Evolutionary conservation across 2,329 filamentous ascomycete species (phyloP).

Genomic region (Aspergillus neotritici): DNA sequence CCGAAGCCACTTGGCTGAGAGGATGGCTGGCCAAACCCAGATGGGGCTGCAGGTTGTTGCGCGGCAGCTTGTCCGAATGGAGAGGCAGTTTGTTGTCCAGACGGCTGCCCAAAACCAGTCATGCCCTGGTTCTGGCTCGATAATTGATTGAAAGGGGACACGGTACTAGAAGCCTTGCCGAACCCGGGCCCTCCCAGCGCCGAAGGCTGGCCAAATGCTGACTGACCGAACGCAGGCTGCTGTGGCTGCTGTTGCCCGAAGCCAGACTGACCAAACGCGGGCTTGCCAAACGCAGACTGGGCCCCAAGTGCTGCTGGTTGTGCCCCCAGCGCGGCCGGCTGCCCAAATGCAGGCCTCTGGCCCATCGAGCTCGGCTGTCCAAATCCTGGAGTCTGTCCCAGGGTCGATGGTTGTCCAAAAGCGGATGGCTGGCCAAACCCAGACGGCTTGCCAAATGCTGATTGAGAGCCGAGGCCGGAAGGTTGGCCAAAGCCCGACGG

Average conservation of each 20-base stretch:
- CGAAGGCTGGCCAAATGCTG: constrained; percentile 23
- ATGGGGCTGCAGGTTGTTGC: constrained; percentile 28
- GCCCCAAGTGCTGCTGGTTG: constrained; percentile 25
- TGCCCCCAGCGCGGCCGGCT: constrained; percentile 28
- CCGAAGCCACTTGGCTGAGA: constrained; percentile 27
- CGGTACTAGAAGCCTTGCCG: constrained; percentile 28
- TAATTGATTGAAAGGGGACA: constrained; percentile 43
- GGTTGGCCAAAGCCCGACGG: constrained; percentile 25
- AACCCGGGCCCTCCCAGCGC: constrained; percentile 25
- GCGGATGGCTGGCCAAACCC: constrained; percentile 25
- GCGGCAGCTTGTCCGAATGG: constrained; percentile 32
- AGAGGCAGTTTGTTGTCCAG: constrained; percentile 11
- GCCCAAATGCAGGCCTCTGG: constrained; percentile 37
- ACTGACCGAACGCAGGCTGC: constrained; percentile 30
- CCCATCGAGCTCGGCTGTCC: constrained; percentile 20
- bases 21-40: constrained; percentile 25
- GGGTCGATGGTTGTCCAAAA: constrained; percentile 17
- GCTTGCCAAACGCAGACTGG: constrained; percentile 29
- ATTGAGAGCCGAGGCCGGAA: constrained; percentile 18
- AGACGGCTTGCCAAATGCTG: constrained; percentile 18
- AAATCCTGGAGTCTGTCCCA: constrained; percentile 19
- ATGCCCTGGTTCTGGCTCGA: constrained; percentile 19
- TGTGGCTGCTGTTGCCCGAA: constrained; percentile 14
- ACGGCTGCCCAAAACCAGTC: constrained; percentile 25
- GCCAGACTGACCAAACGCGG: constrained; percentile 39